A percentile compares a stretch with the other conserved stretches of the same genome.
These are phyloP conservation scores for Allomyces arbusculus DNA, from an alignment of 192 early-diverging fungal genomes.

Conservation along the genomic window DNA sequence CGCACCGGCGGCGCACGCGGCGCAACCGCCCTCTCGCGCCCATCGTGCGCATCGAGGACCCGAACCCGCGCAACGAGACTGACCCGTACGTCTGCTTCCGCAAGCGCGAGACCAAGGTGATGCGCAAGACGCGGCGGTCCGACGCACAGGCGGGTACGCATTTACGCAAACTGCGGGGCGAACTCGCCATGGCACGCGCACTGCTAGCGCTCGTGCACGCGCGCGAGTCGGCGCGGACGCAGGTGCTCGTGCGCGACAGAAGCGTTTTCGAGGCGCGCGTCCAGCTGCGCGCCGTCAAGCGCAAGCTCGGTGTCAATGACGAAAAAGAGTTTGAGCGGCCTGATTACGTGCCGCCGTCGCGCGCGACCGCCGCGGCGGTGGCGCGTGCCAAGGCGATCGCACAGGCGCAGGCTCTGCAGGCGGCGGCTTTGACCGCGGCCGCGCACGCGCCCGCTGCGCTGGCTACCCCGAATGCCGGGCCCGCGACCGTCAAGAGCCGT, in stretches of 20 bases:
- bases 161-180: conserved; percentile 52
- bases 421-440: too few species aligned
- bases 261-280: not conserved
- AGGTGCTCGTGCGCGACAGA: conserved; percentile 43
- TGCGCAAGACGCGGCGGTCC: conserved; percentile 67
- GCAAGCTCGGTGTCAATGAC: not conserved
- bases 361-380: too few species aligned
- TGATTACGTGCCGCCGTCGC: not conserved
- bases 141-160: conserved; percentile 75
- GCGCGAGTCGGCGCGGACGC: conserved; percentile 56
- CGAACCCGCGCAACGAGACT: conserved; percentile 35
- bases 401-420: too few species aligned
- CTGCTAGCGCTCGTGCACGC: conserved; percentile 60
- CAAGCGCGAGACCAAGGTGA: conserved; percentile 68
- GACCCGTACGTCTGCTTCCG: conserved; percentile 97
- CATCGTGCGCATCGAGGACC: conserved; percentile 28
- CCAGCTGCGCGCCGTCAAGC: not conserved
- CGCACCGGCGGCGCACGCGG: conserved; percentile 3
- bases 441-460: too few species aligned
- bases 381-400: too few species aligned
- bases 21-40: not conserved
- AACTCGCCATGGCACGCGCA: conserved; percentile 53
- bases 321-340: not conserved
- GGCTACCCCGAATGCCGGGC: too few species aligned
- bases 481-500: too few species aligned